Base-by-base conservation (phyloP, 106 monocot species). In the Dendrobium chrysotoxum region DNA sequence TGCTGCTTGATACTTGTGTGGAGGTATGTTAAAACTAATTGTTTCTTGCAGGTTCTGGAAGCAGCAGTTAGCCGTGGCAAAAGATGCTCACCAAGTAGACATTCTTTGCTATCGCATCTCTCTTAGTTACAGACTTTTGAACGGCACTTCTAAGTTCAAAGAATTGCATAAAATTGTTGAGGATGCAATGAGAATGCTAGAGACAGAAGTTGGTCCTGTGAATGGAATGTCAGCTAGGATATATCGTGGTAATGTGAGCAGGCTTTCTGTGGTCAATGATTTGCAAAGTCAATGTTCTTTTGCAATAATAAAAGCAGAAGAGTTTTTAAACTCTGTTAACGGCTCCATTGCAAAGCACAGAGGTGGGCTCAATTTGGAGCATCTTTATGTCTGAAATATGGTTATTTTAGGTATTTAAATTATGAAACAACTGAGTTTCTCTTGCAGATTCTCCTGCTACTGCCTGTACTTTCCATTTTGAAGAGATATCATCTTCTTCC, bases 51-150 rank as follows among this genome's bases (percentile, higher is more conserved):
- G 74, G 30, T 75, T 39, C 41, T 75, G 74, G 74, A 75, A 42
- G 74, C 88, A 92, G 79, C 92, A 95, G 82, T 79, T 95, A 42
- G 50, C 40, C 28, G 82, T 92, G 50, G 90, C 92, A 18, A 95
- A 86, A 82, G 95, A 95, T 84, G 92, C 95, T 67, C 88, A 92
- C 1, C 88, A 92, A 39, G 88, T 95, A 31, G 92, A 92, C 79
- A 75, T 88, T 76, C 88, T 95, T 11, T 95, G 92, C 80, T 72
- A 90, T 25, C 86, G 95, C 11, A 85, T 95, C 80, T 87, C 53
- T 77, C 44, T 95, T 28, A 90, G 88, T 68, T 83, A 85, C 30
- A 92, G 88, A 76, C 83, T 95, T 28, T 65, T 95, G 38, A 86
- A 90, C 58, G 88, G 92, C 46, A 95, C 95, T 53, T 79, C 61